Conservation (phyloP, 1,139 yeast species). For the Candida dubliniensis region DNA sequence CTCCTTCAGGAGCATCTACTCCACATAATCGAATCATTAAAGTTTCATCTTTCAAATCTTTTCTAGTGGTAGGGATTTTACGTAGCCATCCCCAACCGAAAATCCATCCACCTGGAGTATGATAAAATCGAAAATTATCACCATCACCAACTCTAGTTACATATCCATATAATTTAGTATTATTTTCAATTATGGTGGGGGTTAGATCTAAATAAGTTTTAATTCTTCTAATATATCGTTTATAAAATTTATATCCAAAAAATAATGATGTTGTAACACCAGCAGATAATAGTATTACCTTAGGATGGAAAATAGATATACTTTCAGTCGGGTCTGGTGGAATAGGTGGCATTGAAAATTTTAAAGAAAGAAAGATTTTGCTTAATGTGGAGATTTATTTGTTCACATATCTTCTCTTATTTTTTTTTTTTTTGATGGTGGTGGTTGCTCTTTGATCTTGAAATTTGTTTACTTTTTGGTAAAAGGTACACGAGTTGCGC, state of each 20-base stretch:
- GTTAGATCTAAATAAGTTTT: slow-evolving; percentile 41
- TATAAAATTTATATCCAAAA: slow-evolving; percentile 33
- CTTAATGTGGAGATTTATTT: not conserved
- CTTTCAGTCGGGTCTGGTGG: slow-evolving; percentile 12
- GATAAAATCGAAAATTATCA: slow-evolving; percentile 88
- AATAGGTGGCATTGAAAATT: slow-evolving; percentile 8
- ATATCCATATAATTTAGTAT: slow-evolving; percentile 57
- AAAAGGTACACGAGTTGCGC: not conserved
- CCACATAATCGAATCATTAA: slow-evolving; percentile 80
- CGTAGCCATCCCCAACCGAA: slow-evolving; percentile 97
- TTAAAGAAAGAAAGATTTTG: not conserved
- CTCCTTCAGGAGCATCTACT: slow-evolving; percentile 96
- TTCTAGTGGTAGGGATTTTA: slow-evolving; percentile 40
- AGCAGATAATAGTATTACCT: slow-evolving; percentile 40
- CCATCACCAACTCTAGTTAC: slow-evolving; percentile 97
- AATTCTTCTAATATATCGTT: slow-evolving; percentile 35
- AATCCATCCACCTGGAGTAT: slow-evolving; percentile 86
- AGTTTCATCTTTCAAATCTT: slow-evolving; percentile 55
- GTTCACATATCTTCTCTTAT: not conserved
- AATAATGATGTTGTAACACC: slow-evolving; percentile 36
- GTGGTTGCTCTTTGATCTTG: not conserved
- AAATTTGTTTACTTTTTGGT: not conserved
- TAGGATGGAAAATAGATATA: slow-evolving; percentile 37
- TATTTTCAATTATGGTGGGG: slow-evolving; percentile 35
- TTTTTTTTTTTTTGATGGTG: not conserved